Percentiles rank a stretch among this genome's conserved stretches.
These are phyloP conservation scores for Uronychia setigera DNA, from an alignment of 73 alveolate species.

Conservation along the genomic window DNA sequence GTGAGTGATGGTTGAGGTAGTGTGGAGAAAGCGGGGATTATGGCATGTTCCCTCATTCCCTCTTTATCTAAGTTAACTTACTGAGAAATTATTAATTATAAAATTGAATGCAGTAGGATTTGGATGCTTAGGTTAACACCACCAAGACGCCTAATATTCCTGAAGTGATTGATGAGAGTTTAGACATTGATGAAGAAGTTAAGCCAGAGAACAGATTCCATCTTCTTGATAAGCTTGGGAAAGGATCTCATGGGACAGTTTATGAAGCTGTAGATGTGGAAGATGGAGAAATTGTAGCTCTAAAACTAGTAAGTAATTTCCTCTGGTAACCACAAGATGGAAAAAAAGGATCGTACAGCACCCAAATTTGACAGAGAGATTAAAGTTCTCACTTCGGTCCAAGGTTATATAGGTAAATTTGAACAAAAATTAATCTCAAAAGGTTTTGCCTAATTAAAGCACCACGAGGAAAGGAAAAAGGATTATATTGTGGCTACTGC, in stretches of 20 bases:
- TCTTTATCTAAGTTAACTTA: too few relatives aligned
- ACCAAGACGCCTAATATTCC: too few relatives aligned
- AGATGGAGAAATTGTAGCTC: conserved; percentile 85
- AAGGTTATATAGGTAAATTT: not conserved
- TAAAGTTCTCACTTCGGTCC: not conserved
- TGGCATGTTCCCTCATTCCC: too few relatives aligned
- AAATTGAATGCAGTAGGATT: too few relatives aligned
- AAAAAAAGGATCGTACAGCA: not conserved
- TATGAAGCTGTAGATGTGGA: conserved; percentile 80
- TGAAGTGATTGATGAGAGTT: too few relatives aligned
- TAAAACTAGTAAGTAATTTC: conserved; percentile 54
- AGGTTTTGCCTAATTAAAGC: not conserved
- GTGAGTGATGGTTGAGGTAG: too few relatives aligned
- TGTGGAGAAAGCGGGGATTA: too few relatives aligned
- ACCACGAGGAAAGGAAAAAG: not conserved
- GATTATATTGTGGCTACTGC: not conserved
- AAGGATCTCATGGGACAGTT: conserved; percentile 94
- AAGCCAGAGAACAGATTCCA: too few relatives aligned
- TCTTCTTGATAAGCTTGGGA: conserved; percentile 58
- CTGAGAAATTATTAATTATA: too few relatives aligned
- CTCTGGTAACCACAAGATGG: not conserved
- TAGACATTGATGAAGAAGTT: too few relatives aligned
- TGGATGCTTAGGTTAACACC: too few relatives aligned
- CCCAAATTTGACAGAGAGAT: not conserved
- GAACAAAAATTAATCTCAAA: too few relatives aligned